Evolutionary conservation across 108 stramenopile species (phyloP), one percentile per base, ranked within the genome.

Genomic region (Skeletonema potamos): DNA sequence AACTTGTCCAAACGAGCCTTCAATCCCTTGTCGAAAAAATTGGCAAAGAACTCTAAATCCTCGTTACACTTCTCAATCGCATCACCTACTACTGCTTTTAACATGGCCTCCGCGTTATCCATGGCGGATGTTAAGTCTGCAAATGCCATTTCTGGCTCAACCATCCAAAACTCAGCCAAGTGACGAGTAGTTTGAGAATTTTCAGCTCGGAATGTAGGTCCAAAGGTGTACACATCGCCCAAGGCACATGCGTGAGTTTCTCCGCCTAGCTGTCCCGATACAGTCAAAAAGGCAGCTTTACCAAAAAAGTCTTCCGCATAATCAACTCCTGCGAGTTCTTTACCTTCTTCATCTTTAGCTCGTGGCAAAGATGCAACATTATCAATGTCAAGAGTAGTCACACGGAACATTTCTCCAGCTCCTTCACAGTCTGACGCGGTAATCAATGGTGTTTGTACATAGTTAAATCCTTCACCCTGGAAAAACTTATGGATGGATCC

Each of bases 131-230:
- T 72, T 41, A 97, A 76, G 59, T 97, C 97, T 12, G 96, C 95
- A 81, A 99, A 99, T 27, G 97, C 96, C 93, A 99, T 96, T 86
- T 99, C 99, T 6, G 98, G 98, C 85, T 99, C 99, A 30, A 99
- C 96, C 97, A 97, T 97, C 76, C 91, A 87, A 77, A 98, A 98
- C 73, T 98, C 96, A 13, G 96, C 95, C 36, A 99, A 80, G 72
- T 99, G 99, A 27, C 97, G 84, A n/a, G 96, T 85, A 12, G 99
- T 99, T 81, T 99, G 96, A 15, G 88, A 90, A 80, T 99, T 99
- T 86, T 99, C 99, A n/a, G 99, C 99, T 11, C 99, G 94, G 69
- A 99, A 99, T 30, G 99, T 98, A 27, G 99, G 99, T 15, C 99
- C 99, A 76, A 99, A 99, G 6, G 98, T 99, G 77, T 99, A 99